Evolutionary conservation across 2,329 filamentous ascomycete genomes (phyloP), one percentile per base, ranked within the genome.

Genomic region (Apiospora saccharicola): DNA sequence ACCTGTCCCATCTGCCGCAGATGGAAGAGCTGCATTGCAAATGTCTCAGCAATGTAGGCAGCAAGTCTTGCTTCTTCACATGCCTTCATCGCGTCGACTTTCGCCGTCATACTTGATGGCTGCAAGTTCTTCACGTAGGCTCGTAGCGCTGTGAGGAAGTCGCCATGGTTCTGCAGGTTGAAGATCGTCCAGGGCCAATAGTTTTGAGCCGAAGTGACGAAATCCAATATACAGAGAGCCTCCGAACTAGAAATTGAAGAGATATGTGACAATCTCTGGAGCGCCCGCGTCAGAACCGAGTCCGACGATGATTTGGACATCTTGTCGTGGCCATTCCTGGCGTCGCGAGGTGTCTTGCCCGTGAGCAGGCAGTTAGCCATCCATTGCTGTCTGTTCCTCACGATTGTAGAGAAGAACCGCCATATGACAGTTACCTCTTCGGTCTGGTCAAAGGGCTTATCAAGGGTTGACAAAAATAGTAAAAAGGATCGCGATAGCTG

Each of bases 171-270:
- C 74, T 93, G 90, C 47, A 97, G 85, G 51, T 93, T 91, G 72
- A 94, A 92, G 72, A 97, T 95, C 1, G 94, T 95, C 94, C 96
- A 98, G 0, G 95, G 93, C 96, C 96, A 98, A 79, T 95, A 94
- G 81, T 98, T 96, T 79, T 98, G 95, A 5, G 96, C 94, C 3
- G 93, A 91, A 2, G 94, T 91, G 49, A 98, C 90, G 80, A 98
- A 98, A 77, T 96, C 92, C 22, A 99, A 86, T 77, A 98, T 91
- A 0, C 93, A 90, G 30, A 95, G 85, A 4, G 92, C 90, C 74
- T 94, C 90, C 46, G 86, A 85, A n/a, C 89, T 86, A 12, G 92
- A 86, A 30, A 95, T 81, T 1, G 88, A 85, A 34, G 89, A 87
- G 73, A 98, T 90, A 14, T 86, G 86, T 24, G 89, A 88, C 49